phyloP scores from a whole-genome alignment of 148 eudicot genomes.

The Amaranthus palmeri region DNA sequence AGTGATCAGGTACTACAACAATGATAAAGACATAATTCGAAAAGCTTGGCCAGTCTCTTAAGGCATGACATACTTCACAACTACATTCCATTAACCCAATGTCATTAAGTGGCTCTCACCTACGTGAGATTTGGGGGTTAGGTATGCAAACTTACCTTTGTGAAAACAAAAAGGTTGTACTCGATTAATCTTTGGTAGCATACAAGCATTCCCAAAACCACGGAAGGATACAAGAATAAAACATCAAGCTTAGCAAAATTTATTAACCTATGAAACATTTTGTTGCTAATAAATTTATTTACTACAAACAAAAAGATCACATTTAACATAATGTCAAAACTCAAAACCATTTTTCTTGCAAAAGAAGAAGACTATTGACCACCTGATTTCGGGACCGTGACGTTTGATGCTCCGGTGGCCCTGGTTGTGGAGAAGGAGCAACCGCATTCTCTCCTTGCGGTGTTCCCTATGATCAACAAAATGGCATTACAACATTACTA shows the following conservation, averaged over 20 bases:
- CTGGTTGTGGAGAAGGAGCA: constrained; percentile 25
- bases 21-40: too few species aligned
- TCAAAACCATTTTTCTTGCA: not conserved
- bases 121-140: too few species aligned
- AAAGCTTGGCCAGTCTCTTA: too few species aligned
- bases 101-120: too few species aligned
- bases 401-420: constrained; percentile 35
- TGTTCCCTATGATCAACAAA: constrained; percentile 29
- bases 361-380: not conserved
- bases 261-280: not conserved
- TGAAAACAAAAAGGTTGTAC: too few species aligned
- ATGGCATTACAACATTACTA: not conserved
- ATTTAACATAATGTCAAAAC: not conserved
- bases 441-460: constrained; percentile 32
- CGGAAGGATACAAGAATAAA: not conserved
- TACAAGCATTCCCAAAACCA: not conserved
- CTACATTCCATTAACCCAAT: too few species aligned
- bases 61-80: too few species aligned
- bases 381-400: constrained; percentile 49
- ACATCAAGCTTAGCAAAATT: not conserved
- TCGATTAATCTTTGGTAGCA: too few species aligned
- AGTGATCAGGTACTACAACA: not conserved
- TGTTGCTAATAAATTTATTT: not conserved
- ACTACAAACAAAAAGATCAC: not conserved
- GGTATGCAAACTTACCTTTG: too few species aligned